Evolutionary conservation across 2,329 filamentous ascomycete species (phyloP).

Genomic region (Metarhizium album): DNA sequence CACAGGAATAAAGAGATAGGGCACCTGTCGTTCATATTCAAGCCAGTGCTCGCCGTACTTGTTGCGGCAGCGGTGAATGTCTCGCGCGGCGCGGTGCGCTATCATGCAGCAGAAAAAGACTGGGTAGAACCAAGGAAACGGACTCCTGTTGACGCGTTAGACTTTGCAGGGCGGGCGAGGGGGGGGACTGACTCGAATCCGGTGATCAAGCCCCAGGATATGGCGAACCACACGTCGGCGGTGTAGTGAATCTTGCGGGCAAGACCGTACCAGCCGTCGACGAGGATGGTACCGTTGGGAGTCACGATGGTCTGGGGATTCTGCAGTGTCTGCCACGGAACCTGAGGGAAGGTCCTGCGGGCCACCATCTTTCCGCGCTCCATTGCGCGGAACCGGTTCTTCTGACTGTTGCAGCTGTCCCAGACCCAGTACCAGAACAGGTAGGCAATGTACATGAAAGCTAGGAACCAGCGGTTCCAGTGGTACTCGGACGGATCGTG

Average conservation of each 20-base stretch:
- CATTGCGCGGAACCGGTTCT: conserved; percentile 79
- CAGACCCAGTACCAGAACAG: conserved; percentile 82
- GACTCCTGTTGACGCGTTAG: conserved; percentile 35
- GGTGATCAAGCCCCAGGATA: conserved; percentile 41
- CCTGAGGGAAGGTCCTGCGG: conserved; percentile 76
- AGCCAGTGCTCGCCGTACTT: conserved; percentile 78
- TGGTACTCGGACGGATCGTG: conserved; percentile 68
- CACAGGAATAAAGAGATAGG: conserved; percentile 74
- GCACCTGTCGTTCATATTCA: conserved; percentile 68
- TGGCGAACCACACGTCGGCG: conserved; percentile 37
- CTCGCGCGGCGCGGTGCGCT: conserved; percentile 62
- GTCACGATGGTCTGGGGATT: conserved; percentile 73
- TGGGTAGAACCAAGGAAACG: conserved; percentile 87
- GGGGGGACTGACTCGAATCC: conserved; percentile 29
- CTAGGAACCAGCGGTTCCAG: conserved; percentile 61
- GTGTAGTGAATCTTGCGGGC: conserved; percentile 54
- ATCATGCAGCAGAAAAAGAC: conserved; percentile 79
- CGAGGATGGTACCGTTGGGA: conserved; percentile 62
- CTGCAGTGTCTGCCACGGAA: conserved; percentile 76
- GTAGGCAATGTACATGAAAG: conserved; percentile 57
- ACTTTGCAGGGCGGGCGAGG: neutral
- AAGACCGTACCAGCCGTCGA: conserved; percentile 73
- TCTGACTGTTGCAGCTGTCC: conserved; percentile 87
- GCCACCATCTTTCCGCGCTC: conserved; percentile 61
- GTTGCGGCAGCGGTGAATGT: conserved; percentile 64